Base-by-base conservation (phyloP, 1,284 basidiomycete species). In the Cryptococcus sp. region DNA sequence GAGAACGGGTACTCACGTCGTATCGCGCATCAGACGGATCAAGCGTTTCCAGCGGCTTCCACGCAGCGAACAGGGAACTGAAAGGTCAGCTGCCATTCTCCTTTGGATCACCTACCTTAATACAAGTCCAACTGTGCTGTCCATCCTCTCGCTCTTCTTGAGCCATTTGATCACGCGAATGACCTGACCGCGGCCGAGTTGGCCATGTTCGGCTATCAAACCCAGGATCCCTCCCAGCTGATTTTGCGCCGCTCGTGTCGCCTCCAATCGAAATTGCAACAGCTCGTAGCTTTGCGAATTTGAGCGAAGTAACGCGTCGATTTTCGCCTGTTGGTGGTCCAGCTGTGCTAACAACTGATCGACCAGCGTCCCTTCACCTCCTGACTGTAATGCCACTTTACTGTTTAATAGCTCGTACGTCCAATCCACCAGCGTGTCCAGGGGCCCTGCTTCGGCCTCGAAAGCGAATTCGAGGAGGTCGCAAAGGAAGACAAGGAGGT, bases 91-190 rank as follows among this genome's bases (percentile, higher is more conserved):
- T 45, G 2, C 15, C 11, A n/a, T n/a, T 22, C 42, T 45, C 42
- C 16, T 42, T 30, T 40, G n/a, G 30, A 16, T 30, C 7, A 64
- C 64, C 60, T 52, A 69, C 54, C 62, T 56, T 19, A 73, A 60
- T 5, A 77, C 66, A 10, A 64, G 50, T 3, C 60, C 62, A 2
- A 68, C 65, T 5, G 75, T 46, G 2, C 66, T 66, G 52, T 77
- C 74, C 47, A 67, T 54, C 38, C 63, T 58, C 8, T 70, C 60
- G n/a, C 54, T 57, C 65, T 72, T 72, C 53, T 70, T 73, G 57
- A 77, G 59, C 74, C 72, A 76, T 58, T 73, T 73, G n/a, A 71
- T 52, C 19, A 74, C 47, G 54, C 70, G 73, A 40, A 76, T 62
- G 23, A 76, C 69, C 62, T 76, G 73, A 4, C 71, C 72, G 55